Conservation (phyloP, 2,329 filamentous ascomycete species). For the Botrytis byssoidea region DNA sequence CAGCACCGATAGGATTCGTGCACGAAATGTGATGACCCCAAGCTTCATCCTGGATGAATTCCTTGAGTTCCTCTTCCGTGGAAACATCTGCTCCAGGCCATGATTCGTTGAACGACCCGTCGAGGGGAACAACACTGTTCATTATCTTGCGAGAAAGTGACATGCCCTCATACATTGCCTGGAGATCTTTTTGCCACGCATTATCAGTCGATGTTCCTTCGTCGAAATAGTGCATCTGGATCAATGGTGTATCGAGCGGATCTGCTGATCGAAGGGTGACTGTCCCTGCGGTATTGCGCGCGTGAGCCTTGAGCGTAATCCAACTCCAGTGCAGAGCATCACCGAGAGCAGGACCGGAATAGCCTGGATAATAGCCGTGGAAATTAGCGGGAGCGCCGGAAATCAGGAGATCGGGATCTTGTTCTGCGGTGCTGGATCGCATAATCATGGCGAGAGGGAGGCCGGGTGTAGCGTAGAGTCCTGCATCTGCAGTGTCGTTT, state of each 20-base stretch:
- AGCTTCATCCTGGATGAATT: conserved; percentile 49
- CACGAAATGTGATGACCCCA: conserved; percentile 60
- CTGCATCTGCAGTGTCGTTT: conserved; percentile 17
- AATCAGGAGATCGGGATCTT: conserved; percentile 26
- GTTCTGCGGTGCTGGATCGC: conserved; percentile 21
- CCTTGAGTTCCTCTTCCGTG: conserved; percentile 41
- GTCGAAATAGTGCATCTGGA: conserved; percentile 60
- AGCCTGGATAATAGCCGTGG: conserved; percentile 40
- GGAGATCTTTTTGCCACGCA: conserved; percentile 24
- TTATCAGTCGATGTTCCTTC: not conserved
- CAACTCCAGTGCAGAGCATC: conserved; percentile 33
- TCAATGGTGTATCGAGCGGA: conserved; percentile 61
- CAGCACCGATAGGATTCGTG: conserved; percentile 49
- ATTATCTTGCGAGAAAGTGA: conserved; percentile 39
- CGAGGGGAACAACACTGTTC: conserved; percentile 42
- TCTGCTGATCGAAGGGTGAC: conserved; percentile 61
- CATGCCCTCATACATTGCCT: conserved; percentile 25
- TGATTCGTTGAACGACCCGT: conserved; percentile 43
- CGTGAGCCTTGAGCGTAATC: conserved; percentile 52
- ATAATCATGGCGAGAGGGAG: conserved; percentile 39
- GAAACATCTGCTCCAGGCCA: conserved; percentile 44
- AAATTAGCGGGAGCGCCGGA: conserved; percentile 24
- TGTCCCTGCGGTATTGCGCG: conserved; percentile 59
- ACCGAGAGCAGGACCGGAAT: conserved; percentile 44
- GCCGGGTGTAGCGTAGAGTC: conserved; percentile 49